phyloP scores from a whole-genome alignment of 371 early-diverging fungal genomes.

The Mucor plumbeus region DNA sequence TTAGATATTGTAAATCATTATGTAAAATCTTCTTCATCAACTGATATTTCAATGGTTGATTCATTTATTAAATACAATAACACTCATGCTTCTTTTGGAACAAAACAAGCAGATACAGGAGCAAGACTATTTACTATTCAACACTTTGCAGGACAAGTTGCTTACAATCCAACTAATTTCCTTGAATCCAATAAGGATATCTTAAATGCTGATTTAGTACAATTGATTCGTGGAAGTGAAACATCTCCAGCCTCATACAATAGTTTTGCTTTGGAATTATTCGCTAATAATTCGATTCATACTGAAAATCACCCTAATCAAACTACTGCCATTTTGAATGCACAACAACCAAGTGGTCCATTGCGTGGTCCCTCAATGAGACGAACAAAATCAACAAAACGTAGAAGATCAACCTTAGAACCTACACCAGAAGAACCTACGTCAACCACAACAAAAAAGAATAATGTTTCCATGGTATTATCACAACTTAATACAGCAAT shows the following conservation, averaged over 20 bases:
- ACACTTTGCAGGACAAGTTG: constrained; percentile 81
- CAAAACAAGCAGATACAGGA: constrained; percentile 34
- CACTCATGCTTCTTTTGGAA: constrained; percentile 53
- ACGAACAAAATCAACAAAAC: constrained; percentile 42
- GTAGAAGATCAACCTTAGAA: constrained; percentile 19
- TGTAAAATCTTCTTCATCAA: constrained; percentile 43
- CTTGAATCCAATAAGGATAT: constrained; percentile 73
- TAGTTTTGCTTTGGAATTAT: constrained; percentile 42
- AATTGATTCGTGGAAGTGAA: constrained; percentile 58
- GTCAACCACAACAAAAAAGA: background rate
- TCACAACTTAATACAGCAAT: constrained; percentile 77
- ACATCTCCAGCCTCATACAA: constrained; percentile 58
- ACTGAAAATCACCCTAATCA: constrained; percentile 70
- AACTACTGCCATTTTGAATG: constrained; percentile 64
- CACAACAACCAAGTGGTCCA: constrained; percentile 62
- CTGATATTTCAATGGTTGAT: constrained; percentile 44
- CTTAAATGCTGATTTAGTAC: constrained; percentile 80
- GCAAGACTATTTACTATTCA: constrained; percentile 67
- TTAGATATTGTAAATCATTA: constrained; percentile 62
- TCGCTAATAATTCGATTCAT: constrained; percentile 47
- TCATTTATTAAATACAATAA: constrained; percentile 48
- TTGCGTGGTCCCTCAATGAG: constrained; percentile 57
- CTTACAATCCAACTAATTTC: constrained; percentile 79
- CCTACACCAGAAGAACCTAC: constrained; percentile 15
- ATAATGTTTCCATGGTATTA: constrained; percentile 25